Conservation (phyloP, 1,284 basidiomycete genomes). For the Moniliophthora roreri region DNA sequence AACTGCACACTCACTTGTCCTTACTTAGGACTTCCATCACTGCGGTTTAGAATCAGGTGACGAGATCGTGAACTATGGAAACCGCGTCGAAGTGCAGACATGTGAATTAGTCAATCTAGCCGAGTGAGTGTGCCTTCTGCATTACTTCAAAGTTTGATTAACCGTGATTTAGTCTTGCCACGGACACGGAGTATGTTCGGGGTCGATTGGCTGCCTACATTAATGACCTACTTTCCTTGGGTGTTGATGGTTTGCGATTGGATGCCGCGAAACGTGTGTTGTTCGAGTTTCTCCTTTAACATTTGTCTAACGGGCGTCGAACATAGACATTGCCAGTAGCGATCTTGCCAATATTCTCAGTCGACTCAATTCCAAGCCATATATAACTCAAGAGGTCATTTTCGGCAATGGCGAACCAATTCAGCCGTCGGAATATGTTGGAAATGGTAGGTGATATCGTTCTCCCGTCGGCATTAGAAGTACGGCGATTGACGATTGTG, state of each 20-base stretch:
- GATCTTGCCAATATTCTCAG: conserved; percentile 57
- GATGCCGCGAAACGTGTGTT: conserved; percentile 68
- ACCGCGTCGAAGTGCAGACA: conserved; percentile 55
- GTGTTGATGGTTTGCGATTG: conserved; percentile 62
- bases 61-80: conserved; percentile 56
- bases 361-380: conserved; percentile 40
- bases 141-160: not conserved
- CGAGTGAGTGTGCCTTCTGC: conserved; percentile 41
- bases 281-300: conserved; percentile 3
- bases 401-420: conserved; percentile 53
- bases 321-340: conserved; percentile 48
- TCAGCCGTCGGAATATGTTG: conserved; percentile 53
- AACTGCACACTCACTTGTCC: not conserved
- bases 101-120: conserved; percentile 58
- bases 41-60: conserved; percentile 55
- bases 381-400: conserved; percentile 64
- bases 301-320: not conserved
- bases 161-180: conserved; percentile 43
- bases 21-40: conserved; percentile 58
- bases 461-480: not conserved
- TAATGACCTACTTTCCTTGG: conserved; percentile 62
- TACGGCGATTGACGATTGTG: conserved; percentile 1
- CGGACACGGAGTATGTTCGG: conserved; percentile 61
- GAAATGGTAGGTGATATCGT: conserved; percentile 41
- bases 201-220: conserved; percentile 51